phyloP scores from a whole-genome alignment of 352 stramenopile species.

The Pythium rhizo-oryzae region DNA sequence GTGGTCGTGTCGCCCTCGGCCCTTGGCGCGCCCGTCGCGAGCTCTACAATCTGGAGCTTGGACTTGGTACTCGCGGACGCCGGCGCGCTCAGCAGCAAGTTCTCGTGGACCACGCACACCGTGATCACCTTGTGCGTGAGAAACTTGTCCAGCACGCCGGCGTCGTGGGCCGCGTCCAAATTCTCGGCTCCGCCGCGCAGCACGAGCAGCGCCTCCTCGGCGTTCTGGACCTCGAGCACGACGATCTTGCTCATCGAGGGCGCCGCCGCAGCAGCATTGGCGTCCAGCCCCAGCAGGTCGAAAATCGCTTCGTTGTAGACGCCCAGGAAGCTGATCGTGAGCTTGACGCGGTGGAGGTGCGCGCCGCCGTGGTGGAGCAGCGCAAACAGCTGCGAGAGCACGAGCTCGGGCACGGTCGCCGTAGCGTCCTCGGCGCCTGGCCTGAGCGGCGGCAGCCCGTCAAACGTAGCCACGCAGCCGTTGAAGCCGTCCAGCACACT shows the following conservation, averaged over 20 bases:
- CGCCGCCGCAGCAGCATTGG: constrained; percentile 7
- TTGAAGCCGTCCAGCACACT: constrained; percentile 71
- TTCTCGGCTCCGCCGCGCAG: constrained; percentile 53
- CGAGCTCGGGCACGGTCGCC: constrained; percentile 40
- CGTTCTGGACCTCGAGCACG: constrained; percentile 68
- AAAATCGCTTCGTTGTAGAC: constrained; percentile 96
- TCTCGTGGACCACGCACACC: constrained; percentile 60
- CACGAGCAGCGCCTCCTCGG: constrained; percentile 65
- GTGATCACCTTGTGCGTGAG: constrained; percentile 74
- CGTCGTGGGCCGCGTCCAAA: constrained; percentile 34
- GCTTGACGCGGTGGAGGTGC: constrained; percentile 51
- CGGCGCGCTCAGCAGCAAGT: constrained; percentile 37
- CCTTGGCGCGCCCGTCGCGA: constrained; percentile 38
- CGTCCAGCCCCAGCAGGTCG: constrained; percentile 89
- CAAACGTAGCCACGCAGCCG: constrained; percentile 64
- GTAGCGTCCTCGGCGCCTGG: background rate
- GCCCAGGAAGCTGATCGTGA: constrained; percentile 87
- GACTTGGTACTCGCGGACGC: constrained; percentile 36
- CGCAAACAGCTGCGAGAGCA: constrained; percentile 58
- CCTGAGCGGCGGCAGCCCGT: constrained; percentile 37
- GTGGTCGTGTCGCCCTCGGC: background rate
- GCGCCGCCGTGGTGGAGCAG: constrained; percentile 34
- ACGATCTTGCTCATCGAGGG: constrained; percentile 44
- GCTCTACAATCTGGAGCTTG: constrained; percentile 76
- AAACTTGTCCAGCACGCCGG: constrained; percentile 25